Conservation (phyloP, 2,329 filamentous ascomycete genomes). For the Penicillium hesseltinei region DNA sequence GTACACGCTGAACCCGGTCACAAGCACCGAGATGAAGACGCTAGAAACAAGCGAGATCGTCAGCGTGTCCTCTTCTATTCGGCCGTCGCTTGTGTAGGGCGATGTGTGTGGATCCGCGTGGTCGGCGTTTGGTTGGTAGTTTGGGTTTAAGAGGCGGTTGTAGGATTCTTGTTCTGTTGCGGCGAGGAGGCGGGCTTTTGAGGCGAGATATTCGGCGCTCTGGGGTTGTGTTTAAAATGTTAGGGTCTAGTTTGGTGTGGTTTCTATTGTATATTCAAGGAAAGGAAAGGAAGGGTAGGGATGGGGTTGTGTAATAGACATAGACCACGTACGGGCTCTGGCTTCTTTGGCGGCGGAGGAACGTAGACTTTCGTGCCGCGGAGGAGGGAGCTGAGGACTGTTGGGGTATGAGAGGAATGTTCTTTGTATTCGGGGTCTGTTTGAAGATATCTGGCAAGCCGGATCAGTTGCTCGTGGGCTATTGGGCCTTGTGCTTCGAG, state of each 20-base stretch:
- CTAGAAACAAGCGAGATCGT: constrained; percentile 71
- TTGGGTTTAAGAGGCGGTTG: constrained; percentile 65
- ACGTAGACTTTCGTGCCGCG: constrained; percentile 69
- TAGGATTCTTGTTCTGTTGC: constrained; percentile 82
- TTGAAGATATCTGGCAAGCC: constrained; percentile 34
- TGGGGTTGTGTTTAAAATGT: constrained; percentile 4
- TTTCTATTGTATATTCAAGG: neutral
- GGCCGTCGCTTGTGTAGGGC: constrained; percentile 1
- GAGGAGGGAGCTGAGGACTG: constrained; percentile 68
- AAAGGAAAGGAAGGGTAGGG: neutral
- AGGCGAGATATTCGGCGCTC: constrained; percentile 76
- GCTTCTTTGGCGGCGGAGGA: constrained; percentile 76
- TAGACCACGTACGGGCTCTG: constrained; percentile 63
- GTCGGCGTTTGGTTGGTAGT: constrained; percentile 53
- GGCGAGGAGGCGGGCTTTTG: constrained; percentile 81
- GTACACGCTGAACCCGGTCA: constrained; percentile 53
- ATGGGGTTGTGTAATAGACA: neutral
- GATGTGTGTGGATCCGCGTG: constrained; percentile 41
- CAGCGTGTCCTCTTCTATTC: constrained; percentile 33
- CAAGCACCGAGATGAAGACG: constrained; percentile 80
- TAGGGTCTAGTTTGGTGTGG: neutral
- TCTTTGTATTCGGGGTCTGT: constrained; percentile 13
- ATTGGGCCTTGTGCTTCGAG: constrained; percentile 37
- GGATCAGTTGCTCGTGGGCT: constrained; percentile 43
- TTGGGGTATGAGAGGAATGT: neutral